Base-by-base conservation (phyloP, 1,284 basidiomycete species). In the Cutaneotrichosporon arboriforme region DNA sequence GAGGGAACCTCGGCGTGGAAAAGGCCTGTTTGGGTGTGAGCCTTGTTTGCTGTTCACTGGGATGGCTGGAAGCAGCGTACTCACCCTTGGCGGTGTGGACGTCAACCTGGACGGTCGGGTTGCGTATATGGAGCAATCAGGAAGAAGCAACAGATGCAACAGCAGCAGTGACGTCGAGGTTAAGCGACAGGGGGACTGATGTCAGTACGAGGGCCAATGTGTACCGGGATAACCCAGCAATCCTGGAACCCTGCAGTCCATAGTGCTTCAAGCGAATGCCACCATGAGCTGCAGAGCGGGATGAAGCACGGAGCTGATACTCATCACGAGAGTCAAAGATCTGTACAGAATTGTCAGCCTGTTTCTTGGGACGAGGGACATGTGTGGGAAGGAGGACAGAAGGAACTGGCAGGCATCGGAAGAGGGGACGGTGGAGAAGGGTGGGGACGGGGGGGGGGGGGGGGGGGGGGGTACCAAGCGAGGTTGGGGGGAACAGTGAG, bases 1-100 rank as follows among this genome's bases (percentile, higher is more conserved):
- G 93, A 97, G 53, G 96, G 96, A 43, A 98, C 96, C 62, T 90
- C 84, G 61, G 91, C 90, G 63, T 90, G 87, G 87, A 87, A 98
- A 66, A 85, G 86, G 62, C 94, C 93, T 94, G 61, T 8, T 22
- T 7, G 17, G 26, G 26, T 31, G 26, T 31, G 26, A 31, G 26
- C 26, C 26, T 31, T n/a, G n/a, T n/a, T n/a, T n/a, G n/a, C n/a
- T n/a, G n/a, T n/a, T 15, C 36, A 15, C 7, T 5, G 4, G 36
- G 36, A 38, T 7, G 36, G 5, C 7, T 14, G 17, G 36, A 5
- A 4, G 14, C 36, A 38, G 14, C 15, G 7, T 15, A 70, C 76
- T 67, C 69, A 87, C 88, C 88, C 80, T 90, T 90, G 42, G 73
- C 84, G 62, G 92, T 96, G 81, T 81, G 76, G 69, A 97, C 79